Conservation (phyloP, 257 asterid genomes). For the Solanum pinnatisectum region DNA sequence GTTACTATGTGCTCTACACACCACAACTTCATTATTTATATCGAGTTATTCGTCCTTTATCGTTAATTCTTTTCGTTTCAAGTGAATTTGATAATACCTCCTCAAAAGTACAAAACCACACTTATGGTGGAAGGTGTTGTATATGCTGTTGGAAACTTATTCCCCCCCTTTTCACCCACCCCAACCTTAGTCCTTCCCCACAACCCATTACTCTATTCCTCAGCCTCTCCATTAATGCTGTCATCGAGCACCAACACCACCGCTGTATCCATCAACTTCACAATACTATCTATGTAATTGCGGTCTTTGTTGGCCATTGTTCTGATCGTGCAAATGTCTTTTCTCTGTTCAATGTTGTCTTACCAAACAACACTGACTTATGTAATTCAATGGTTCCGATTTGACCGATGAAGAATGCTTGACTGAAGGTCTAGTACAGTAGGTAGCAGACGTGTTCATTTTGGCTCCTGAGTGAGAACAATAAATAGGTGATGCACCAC, state of each 20-base stretch:
- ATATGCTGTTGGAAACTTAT: neutral
- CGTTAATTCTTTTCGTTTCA: neutral
- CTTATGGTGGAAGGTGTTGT: neutral
- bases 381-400: too few species aligned
- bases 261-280: neutral
- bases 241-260: neutral
- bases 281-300: neutral
- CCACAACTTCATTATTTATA: neutral
- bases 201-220: too few species aligned
- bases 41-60: neutral
- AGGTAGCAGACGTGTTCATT: too few species aligned
- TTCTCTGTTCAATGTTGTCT: neutral
- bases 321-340: neutral
- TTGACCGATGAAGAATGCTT: too few species aligned
- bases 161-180: neutral
- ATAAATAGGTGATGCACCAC: neutral
- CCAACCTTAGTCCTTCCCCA: neutral
- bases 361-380: too few species aligned
- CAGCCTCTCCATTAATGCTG: neutral
- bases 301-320: neutral
- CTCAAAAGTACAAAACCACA: neutral
- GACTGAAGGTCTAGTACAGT: too few species aligned
- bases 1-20: neutral
- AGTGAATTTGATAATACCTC: neutral
- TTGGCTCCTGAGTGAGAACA: too few species aligned